Evolutionary conservation across 495 filamentous ascomycete species (phyloP), one percentile per base, ranked within the genome.

Genomic region (Aspergillus bridgeri): DNA sequence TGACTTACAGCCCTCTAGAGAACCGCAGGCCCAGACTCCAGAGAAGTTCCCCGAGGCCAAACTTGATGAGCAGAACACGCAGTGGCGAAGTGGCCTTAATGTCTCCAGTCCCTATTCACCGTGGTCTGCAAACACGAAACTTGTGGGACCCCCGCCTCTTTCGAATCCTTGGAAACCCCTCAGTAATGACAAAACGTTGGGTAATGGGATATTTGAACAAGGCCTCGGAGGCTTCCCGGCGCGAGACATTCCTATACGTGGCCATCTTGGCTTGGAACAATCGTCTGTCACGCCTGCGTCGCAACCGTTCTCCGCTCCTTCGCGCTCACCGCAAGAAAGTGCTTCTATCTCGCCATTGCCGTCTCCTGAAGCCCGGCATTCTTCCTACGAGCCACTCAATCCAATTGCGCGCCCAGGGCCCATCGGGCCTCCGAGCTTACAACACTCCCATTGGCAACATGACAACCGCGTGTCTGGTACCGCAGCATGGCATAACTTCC

Each of bases 121-220:
- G 7, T 79, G 76, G 76, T 60, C 71, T n/a, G 50, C 72, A 7
- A 70, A 68, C 42, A 23, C 70, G 8, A 76, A 72, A 45, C 65
- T 79, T 43, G 59, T 63, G 11, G 49, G 63, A 9, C 62, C 66
- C 43, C 64, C 79, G 52, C 61, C 77, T 1, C 71, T 81, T 23
- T 77, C 81, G 50, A 91, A 88, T 63, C 83, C 88, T 6, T 92
- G 89, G 89, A 89, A 87, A 33, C 83, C 86, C n/a, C 79, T 88
- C 7, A 84, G 79, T 48, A 87, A 82, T 64, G 83, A 89, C 61
- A 82, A 83, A 55, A 83, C 82, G 20, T 77, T 92, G 21, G 89
- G 89, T 2, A 92, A 92, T 62, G 89, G 89, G n/a, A 88, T 88
- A 3, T 92, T 92, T 64, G 83, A 85, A 48, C 80, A 83, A 48